A percentile compares a stretch with the other conserved stretches of the same genome.
These are phyloP conservation scores for Hericium erinaceus DNA, from an alignment of 768 basidiomycete species.

Conservation along the genomic window DNA sequence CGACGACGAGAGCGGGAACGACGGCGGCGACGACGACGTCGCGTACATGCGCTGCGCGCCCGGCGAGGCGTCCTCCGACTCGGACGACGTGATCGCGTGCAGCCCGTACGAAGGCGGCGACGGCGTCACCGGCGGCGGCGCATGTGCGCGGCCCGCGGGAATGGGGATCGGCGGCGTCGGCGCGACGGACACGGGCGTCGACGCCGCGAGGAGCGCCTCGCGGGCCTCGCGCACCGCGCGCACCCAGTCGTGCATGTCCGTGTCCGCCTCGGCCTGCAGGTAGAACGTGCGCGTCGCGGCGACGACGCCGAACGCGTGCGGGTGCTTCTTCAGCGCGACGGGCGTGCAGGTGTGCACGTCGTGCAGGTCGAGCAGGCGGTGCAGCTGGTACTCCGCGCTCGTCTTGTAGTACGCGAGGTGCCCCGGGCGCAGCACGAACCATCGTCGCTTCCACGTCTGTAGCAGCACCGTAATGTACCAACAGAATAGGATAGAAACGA, in stretches of 20 bases:
- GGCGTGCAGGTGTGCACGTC: constrained; percentile 87
- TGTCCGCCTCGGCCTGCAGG: constrained; percentile 63
- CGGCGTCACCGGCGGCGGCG: constrained; percentile 24
- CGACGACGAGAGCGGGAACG: constrained; percentile 29
- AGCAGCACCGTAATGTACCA: not conserved
- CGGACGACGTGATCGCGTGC: constrained; percentile 57
- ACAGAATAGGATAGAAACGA: too few species aligned
- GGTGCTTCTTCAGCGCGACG: constrained; percentile 82
- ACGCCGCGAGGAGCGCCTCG: constrained; percentile 48
- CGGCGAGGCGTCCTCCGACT: constrained; percentile 65
- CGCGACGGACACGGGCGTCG: constrained; percentile 43
- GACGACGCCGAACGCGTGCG: constrained; percentile 85
- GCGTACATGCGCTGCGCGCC: constrained; percentile 8
- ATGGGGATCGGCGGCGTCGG: constrained; percentile 45
- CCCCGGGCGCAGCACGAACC: constrained; percentile 91
- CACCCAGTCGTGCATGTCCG: constrained; percentile 82
- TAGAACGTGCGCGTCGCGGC: constrained; percentile 87
- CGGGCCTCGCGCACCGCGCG: constrained; percentile 69
- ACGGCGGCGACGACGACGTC: constrained; percentile 22
- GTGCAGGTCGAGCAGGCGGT: constrained; percentile 76
- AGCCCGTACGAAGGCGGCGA: constrained; percentile 43
- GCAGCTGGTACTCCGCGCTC: constrained; percentile 87
- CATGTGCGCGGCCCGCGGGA: constrained; percentile 19
- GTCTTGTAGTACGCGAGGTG: constrained; percentile 97
- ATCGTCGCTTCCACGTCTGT: constrained; percentile 99